phyloP scores from a whole-genome alignment of 371 early-diverging fungal species.

The Parasitella parasitica region DNA sequence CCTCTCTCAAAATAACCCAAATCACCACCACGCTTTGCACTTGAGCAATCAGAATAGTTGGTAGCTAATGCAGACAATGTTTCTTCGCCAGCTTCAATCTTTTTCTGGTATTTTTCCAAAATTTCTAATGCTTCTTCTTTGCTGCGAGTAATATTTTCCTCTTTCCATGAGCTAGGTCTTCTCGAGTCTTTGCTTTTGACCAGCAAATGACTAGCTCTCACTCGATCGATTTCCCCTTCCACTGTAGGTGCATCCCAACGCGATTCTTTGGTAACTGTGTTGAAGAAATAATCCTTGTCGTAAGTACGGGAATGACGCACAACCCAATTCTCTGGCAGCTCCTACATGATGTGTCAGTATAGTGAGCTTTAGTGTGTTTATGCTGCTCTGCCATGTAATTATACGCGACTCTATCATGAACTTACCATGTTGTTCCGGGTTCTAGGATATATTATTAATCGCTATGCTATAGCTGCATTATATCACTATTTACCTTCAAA shows the following conservation, averaged over 20 bases:
- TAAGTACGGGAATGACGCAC: constrained; percentile 69
- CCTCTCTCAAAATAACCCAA: constrained; percentile 84
- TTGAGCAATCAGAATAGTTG: constrained; percentile 85
- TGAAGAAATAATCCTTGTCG: constrained; percentile 85
- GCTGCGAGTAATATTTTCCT: constrained; percentile 81
- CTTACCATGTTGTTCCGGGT: not conserved
- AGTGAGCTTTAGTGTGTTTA: not conserved
- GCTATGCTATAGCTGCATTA: not conserved
- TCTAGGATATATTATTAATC: not conserved
- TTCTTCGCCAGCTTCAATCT: constrained; percentile 63
- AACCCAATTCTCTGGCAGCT: constrained; percentile 73
- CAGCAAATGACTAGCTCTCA: constrained; percentile 88
- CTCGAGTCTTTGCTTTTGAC: constrained; percentile 89
- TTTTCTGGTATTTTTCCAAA: constrained; percentile 54
- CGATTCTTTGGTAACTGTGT: constrained; percentile 75
- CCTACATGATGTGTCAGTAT: constrained; percentile 19
- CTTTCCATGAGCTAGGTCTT: constrained; percentile 89
- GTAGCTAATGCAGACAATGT: constrained; percentile 71
- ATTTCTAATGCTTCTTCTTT: constrained; percentile 84
- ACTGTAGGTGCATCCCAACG: constrained; percentile 78
- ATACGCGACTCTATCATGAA: not conserved
- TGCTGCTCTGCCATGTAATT: not conserved
- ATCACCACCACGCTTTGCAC: constrained; percentile 88
- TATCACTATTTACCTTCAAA: not conserved
- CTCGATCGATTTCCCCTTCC: constrained; percentile 40